Evolutionary conservation across 2,329 filamentous ascomycete genomes (phyloP).

Genomic region (Sporothrix dimorphospora): DNA sequence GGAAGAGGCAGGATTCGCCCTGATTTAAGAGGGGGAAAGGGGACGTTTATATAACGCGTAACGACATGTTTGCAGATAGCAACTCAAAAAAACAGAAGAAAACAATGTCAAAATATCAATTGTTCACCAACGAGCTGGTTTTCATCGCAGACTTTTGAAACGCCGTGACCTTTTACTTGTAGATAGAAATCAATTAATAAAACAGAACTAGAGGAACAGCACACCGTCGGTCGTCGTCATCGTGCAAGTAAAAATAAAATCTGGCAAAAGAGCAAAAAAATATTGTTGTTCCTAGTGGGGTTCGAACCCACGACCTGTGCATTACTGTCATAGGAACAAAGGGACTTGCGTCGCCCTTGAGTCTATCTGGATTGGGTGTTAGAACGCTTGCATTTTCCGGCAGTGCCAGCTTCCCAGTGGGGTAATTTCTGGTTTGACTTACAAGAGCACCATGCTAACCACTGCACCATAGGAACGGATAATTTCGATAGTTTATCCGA

Average conservation of each 20-base stretch:
- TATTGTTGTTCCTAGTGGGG: conserved; percentile 36
- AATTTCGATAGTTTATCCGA: conserved; percentile 34
- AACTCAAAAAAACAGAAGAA: not conserved
- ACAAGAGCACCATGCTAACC: conserved; percentile 38
- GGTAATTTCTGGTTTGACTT: conserved; percentile 26
- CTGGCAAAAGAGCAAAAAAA: conserved; percentile 21
- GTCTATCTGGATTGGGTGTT: conserved; percentile 34
- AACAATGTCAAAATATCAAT: not conserved
- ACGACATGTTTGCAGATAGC: not conserved
- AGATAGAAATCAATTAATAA: not conserved
- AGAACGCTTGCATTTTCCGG: no score
- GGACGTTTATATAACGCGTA: not conserved
- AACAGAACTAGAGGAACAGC: not conserved
- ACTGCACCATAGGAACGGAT: conserved; percentile 38
- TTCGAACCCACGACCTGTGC: conserved; percentile 38
- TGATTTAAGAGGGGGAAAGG: conserved; percentile 38
- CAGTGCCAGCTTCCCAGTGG: not conserved
- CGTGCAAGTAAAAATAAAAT: not conserved
- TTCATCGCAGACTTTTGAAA: no score
- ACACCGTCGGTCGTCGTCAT: not conserved
- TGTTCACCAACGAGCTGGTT: not conserved
- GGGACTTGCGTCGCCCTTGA: conserved; percentile 29
- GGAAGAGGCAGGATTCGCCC: conserved; percentile 56
- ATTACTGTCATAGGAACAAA: conserved; percentile 36
- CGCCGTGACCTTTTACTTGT: no score